A percentile compares a stretch with the other conserved stretches of the same genome.
Conservation (phyloP, 2,329 filamentous ascomycete genomes). For the Neodidymelliopsis sp. region DNA sequence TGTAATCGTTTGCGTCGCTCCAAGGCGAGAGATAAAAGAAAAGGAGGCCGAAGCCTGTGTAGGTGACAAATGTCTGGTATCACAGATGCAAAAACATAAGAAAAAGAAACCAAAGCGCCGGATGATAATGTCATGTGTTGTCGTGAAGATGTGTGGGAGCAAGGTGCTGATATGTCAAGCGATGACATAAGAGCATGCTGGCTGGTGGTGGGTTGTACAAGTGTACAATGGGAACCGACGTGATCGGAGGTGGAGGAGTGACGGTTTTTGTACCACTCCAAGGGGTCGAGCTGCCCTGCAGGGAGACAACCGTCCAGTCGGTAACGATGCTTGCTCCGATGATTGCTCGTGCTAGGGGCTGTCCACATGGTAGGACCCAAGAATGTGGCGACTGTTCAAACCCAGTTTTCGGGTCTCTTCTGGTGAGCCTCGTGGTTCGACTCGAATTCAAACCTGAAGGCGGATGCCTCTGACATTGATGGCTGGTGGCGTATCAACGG, state of each 20-base stretch:
- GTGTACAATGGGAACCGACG: slow-evolving; percentile 4
- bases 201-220: slow-evolving; percentile 9
- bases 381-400: slow-evolving; percentile 20
- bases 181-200: slow-evolving; percentile 20
- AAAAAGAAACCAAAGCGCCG: slow-evolving; percentile 38
- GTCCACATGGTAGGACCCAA: slow-evolving; percentile 11
- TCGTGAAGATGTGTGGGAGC: slow-evolving; percentile 41
- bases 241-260: slow-evolving; percentile 11
- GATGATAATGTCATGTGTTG: slow-evolving; percentile 36
- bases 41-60: slow-evolving; percentile 37
- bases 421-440: slow-evolving; percentile 32
- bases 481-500: slow-evolving; percentile 44
- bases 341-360: slow-evolving; percentile 5
- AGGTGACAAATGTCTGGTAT: slow-evolving; percentile 50
- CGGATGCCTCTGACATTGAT: slow-evolving; percentile 48
- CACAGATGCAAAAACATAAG: slow-evolving; percentile 42
- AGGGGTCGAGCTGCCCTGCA: slow-evolving; percentile 12
- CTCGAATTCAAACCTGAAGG: slow-evolving; percentile 47
- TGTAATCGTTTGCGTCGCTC: slow-evolving; percentile 10
- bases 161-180: slow-evolving; percentile 27
- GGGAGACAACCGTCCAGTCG: slow-evolving; percentile 10
- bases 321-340: slow-evolving; percentile 9
- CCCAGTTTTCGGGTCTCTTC: slow-evolving; percentile 27
- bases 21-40: slow-evolving; percentile 19
- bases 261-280: slow-evolving; percentile 11